phyloP scores from a whole-genome alignment of 495 filamentous ascomycete genomes.

The Penicillium mononematosum region DNA sequence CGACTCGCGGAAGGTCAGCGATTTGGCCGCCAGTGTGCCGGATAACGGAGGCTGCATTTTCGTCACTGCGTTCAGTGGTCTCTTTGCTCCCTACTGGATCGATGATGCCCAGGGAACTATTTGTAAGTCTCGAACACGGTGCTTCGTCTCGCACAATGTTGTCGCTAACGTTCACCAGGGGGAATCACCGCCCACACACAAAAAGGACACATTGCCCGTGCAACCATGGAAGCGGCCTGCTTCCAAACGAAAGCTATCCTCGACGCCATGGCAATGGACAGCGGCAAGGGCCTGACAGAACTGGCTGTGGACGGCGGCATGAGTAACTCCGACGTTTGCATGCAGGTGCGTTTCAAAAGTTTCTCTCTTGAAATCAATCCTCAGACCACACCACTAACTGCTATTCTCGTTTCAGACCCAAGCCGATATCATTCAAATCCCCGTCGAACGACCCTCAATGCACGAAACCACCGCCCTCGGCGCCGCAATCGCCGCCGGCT shows the following conservation, averaged over 20 bases:
- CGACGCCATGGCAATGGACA: conserved; percentile 92
- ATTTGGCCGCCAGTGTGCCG: conserved; percentile 76
- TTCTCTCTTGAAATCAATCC: background rate
- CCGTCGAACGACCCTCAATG: conserved; percentile 85
- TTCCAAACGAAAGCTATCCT: conserved; percentile 95
- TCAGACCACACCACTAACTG: conserved; percentile 15
- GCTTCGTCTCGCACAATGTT: background rate
- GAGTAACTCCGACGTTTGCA: conserved; percentile 89
- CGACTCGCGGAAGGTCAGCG: conserved; percentile 74
- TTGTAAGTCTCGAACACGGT: conserved; percentile 50
- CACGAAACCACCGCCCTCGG: conserved; percentile 91
- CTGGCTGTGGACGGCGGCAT: conserved; percentile 93
- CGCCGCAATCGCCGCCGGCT: conserved; percentile 90
- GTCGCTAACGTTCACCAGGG: conserved; percentile 43
- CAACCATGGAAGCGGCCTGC: conserved; percentile 92
- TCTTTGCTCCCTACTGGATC: conserved; percentile 99
- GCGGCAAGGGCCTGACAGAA: conserved; percentile 68
- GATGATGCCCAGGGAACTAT: conserved; percentile 92
- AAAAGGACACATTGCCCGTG: conserved; percentile 87
- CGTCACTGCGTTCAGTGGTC: conserved; percentile 92
- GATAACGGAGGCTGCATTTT: conserved; percentile 92
- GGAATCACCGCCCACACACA: conserved; percentile 91
- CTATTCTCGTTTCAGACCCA: conserved; percentile 57
- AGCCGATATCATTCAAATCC: conserved; percentile 86
- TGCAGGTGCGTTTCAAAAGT: conserved; percentile 62